Conservation (phyloP, 179 eudicot genomes). For the Silene vulgaris region DNA sequence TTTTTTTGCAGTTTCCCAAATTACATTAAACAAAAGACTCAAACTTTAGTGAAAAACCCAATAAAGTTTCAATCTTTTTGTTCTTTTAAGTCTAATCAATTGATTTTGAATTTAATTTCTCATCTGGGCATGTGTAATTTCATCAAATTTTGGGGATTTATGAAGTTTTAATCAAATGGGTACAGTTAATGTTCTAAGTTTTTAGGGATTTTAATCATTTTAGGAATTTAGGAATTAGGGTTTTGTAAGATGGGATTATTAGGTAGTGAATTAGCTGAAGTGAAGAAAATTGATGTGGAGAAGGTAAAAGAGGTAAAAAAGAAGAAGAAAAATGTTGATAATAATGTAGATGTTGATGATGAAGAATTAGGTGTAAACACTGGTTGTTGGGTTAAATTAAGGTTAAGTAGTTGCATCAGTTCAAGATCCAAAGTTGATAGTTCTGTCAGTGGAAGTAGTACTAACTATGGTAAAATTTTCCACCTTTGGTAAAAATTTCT, state of each 20-base stretch:
- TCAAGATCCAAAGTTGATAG: constrained; percentile 64
- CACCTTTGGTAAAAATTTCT: background rate
- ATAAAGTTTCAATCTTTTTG: constrained; percentile 1
- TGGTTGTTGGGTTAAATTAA: constrained; percentile 55
- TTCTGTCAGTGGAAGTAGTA: constrained; percentile 47
- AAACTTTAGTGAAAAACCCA: constrained; percentile 15
- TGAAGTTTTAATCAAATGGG: constrained; percentile 4
- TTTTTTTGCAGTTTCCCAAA: constrained; percentile 7
- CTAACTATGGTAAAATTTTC: constrained; percentile 39
- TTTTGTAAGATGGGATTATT: constrained; percentile 37
- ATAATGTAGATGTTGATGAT: constrained; percentile 16
- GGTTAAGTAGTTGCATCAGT: constrained; percentile 50
- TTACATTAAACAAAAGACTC: background rate
- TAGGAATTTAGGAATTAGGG: constrained; percentile 12
- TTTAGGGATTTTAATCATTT: constrained; percentile 29
- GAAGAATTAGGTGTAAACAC: constrained; percentile 38
- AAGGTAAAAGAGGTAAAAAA: constrained; percentile 40
- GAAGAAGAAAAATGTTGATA: constrained; percentile 31
- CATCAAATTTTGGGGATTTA: constrained; percentile 26
- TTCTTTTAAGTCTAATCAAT: constrained; percentile 8
- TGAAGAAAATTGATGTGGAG: constrained; percentile 44
- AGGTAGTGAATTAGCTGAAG: constrained; percentile 37
- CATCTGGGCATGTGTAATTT: constrained; percentile 35
- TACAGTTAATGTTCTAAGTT: background rate
- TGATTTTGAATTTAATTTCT: constrained; percentile 32